phyloP scores from a whole-genome alignment of 176 grass and related monocot species.

The Dactylis glomerata region DNA sequence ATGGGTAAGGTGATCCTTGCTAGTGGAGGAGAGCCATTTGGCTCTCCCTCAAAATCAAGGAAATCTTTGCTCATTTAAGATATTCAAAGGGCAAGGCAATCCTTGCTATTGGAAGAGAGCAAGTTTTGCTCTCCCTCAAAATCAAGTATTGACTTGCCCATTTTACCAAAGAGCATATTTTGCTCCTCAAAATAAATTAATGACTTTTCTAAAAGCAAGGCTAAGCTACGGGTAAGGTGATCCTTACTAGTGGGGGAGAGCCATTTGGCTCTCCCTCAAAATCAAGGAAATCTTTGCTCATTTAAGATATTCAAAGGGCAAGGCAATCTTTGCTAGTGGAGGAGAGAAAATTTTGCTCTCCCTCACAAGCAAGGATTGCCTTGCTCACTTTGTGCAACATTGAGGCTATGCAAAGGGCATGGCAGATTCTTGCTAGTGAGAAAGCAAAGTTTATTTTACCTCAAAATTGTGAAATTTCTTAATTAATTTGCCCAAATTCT shows the following conservation, averaged over 20 bases:
- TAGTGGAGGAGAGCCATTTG: not conserved
- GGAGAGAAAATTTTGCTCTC: not conserved
- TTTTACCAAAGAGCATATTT: not conserved
- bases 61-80: not conserved
- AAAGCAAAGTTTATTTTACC: not conserved
- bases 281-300: not conserved
- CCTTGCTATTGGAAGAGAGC: not conserved
- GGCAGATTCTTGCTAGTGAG: too few species aligned
- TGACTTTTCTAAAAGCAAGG: not conserved
- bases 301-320: not conserved
- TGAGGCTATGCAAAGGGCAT: too few species aligned
- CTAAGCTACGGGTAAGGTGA: not conserved
- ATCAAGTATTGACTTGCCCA: not conserved
- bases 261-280: not conserved
- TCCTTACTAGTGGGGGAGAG: not conserved
- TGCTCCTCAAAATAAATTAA: not conserved
- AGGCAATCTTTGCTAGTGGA: not conserved
- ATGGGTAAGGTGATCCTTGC: not conserved
- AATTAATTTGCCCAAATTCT: not conserved
- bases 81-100: not conserved
- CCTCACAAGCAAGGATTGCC: not conserved
- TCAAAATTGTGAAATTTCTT: not conserved
- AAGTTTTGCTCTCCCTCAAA: not conserved
- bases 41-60: not conserved
- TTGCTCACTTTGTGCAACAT: not conserved